Conservation (phyloP, 139 green algal genomes). For the Tetraselmis chui region DNA sequence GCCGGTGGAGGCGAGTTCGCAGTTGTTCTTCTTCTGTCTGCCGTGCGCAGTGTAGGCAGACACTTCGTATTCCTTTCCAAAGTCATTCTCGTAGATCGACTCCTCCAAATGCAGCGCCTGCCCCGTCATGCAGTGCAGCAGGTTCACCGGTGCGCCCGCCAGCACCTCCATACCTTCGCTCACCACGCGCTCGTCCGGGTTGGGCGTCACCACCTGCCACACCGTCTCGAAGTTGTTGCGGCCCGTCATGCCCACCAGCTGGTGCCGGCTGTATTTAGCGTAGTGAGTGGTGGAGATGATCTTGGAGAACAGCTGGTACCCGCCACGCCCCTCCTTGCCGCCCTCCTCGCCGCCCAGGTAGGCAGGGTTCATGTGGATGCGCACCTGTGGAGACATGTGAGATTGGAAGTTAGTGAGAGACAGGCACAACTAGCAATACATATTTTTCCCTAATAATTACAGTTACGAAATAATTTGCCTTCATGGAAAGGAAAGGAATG, state of each 20-base stretch:
- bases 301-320: slow-evolving; percentile 36
- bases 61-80: slow-evolving; percentile 26
- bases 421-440: no score
- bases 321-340: not conserved
- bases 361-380: not conserved
- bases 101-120: slow-evolving; percentile 17
- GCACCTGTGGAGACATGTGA: no score
- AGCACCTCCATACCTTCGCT: slow-evolving; percentile 12
- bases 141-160: slow-evolving; percentile 21
- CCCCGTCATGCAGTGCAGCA: slow-evolving; percentile 33
- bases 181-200: slow-evolving; percentile 13
- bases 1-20: slow-evolving; percentile 4
- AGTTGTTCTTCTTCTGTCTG: slow-evolving; percentile 14
- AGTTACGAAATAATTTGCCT: no score
- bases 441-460: no score
- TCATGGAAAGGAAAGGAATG: no score
- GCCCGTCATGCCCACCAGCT: slow-evolving; percentile 41
- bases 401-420: no score
- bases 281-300: slow-evolving; percentile 29
- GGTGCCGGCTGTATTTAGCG: slow-evolving; percentile 36
- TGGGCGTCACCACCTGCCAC: slow-evolving; percentile 23
- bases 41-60: slow-evolving; percentile 6
- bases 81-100: slow-evolving; percentile 12
- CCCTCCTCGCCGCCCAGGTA: not conserved
- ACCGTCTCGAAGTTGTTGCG: slow-evolving; percentile 35